Evolutionary conservation across 2,329 filamentous ascomycete species (phyloP).

Genomic region (Arachnomyces sp.): DNA sequence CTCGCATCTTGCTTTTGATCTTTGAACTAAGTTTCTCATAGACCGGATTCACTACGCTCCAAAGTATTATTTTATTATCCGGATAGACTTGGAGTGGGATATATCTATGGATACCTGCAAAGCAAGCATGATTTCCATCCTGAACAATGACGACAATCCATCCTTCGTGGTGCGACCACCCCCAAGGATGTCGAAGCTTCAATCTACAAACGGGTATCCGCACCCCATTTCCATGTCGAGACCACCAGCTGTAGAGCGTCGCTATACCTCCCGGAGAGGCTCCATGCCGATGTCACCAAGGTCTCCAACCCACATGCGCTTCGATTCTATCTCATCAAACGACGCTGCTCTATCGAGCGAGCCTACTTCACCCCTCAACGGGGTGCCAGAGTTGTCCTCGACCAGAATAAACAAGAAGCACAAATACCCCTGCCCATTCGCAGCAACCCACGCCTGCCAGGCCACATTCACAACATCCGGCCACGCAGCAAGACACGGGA

Average conservation of each 20-base stretch:
- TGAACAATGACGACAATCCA: conserved; percentile 41
- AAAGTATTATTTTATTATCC: too few species aligned
- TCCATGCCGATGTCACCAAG: too few species aligned
- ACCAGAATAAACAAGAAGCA: conserved; percentile 44
- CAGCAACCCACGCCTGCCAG: conserved; percentile 49
- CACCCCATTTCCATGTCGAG: too few species aligned
- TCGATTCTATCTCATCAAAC: too few species aligned
- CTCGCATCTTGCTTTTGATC: too few species aligned
- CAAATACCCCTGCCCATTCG: conserved; percentile 58
- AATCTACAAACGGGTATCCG: conserved; percentile 8
- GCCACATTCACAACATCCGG: conserved; percentile 60
- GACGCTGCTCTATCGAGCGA: conserved; percentile 7
- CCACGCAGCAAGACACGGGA: conserved; percentile 58
- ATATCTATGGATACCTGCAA: conserved; percentile 23
- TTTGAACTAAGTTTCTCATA: too few species aligned
- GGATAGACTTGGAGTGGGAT: too few species aligned
- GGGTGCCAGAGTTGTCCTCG: conserved; percentile 16
- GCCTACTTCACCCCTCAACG: conserved; percentile 17
- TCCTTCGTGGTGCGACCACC: conserved; percentile 36
- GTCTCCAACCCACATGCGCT: too few species aligned
- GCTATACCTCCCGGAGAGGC: too few species aligned
- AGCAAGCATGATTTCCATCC: conserved; percentile 34
- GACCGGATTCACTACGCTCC: too few species aligned
- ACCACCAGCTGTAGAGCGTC: too few species aligned
- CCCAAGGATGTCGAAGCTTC: conserved; percentile 15